Evolutionary conservation across 2,329 filamentous ascomycete genomes (phyloP), one percentile per base, ranked within the genome.

Genomic region (Xylaria sp.): DNA sequence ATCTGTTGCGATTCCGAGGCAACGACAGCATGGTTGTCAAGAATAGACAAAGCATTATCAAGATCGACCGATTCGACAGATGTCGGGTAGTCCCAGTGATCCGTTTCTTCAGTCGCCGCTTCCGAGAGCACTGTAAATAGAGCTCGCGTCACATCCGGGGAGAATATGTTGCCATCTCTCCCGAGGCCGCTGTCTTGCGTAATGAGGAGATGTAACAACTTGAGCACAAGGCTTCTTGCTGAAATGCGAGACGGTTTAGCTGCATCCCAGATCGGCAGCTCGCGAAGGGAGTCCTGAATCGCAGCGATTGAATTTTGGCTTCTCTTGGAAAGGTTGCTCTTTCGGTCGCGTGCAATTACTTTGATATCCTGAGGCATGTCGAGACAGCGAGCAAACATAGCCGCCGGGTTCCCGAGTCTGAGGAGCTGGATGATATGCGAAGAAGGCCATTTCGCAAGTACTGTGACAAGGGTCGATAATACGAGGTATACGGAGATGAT

Each of bases 251-350:
- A 64, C 6, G 81, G 81, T 39, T 71, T 70, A 9, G 74, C 70
- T 1, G 80, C 77, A 40, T 81, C 78, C 89, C 89, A 93, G 1
- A 89, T 71, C 0, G 78, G 69, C 34, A 84, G 75, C 20, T 78
- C 72, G 44, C 79, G 69, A 2, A 91, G 64, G 2, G 75, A 71
- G 1, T 72, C 69, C 53, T 85, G 83, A 39, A 91, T 76, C 0
- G 78, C 74, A 7, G 71, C 61, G 7, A 92, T 66, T 0, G 82
- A 77, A 16, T 73, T 75, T 62, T 86, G 85, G 9, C 81, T 83
- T 24, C 83, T 78, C 65, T 81, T 87, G 0, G 90, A 87, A 66
- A 92, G 78, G 60, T 91, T 92, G 52, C 74, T 83, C 59, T 83
- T 82, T 26, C 86, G 82, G 37, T 90, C 86, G 56, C 80, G 83